These are phyloP conservation scores for Quercus lobata DNA, from an alignment of 331 rosid genomes.

Conservation along the genomic window DNA sequence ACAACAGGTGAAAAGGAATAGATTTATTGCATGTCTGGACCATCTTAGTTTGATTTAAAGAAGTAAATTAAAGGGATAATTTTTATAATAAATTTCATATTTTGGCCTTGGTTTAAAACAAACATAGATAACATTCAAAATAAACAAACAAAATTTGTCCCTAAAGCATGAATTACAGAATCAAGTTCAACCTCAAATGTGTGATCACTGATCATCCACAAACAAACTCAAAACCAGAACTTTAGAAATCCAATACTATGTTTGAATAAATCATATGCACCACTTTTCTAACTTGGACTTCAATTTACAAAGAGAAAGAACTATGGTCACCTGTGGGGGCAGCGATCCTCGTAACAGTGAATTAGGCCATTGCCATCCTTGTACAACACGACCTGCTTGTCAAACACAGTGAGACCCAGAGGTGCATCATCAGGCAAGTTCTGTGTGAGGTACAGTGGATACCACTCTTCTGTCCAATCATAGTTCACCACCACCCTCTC, in stretches of 20 bases:
- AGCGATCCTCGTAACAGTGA: constrained; percentile 81
- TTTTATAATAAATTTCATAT: too few relatives aligned
- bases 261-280: too few relatives aligned
- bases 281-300: too few relatives aligned
- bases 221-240: background rate
- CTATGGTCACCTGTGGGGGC: constrained; percentile 73
- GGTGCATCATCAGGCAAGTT: constrained; percentile 85
- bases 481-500: constrained; percentile 55
- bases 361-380: constrained; percentile 52
- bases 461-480: constrained; percentile 93
- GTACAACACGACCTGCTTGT: constrained; percentile 67
- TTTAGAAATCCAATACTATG: background rate
- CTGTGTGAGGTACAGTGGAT: constrained; percentile 73
- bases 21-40: too few relatives aligned
- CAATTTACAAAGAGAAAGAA: too few relatives aligned
- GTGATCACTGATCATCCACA: background rate
- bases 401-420: constrained; percentile 71
- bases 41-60: too few relatives aligned
- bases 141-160: background rate
- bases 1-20: too few relatives aligned
- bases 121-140: background rate
- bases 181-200: background rate
- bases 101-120: too few relatives aligned
- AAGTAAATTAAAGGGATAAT: too few relatives aligned
- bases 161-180: background rate